These are phyloP conservation scores for Porpolomopsis calyptriformis DNA, from an alignment of 768 basidiomycete species.

Conservation along the genomic window DNA sequence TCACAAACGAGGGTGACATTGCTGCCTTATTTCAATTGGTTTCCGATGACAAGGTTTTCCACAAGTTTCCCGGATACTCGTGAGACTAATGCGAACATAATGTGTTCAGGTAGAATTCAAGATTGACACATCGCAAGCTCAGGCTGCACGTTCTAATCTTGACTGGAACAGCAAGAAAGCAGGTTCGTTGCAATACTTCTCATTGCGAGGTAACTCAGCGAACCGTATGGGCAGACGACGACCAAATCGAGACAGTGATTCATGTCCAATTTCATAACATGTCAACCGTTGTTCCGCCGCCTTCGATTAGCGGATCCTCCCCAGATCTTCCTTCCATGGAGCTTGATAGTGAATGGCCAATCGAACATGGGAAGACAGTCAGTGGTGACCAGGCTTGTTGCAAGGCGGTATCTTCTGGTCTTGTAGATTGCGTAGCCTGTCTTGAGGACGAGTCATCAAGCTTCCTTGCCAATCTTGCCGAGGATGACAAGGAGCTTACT, in stretches of 20 bases:
- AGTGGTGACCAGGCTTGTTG: conserved; percentile 42
- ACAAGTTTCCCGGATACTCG: not conserved
- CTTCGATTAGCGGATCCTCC: conserved; percentile 12
- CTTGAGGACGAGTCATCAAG: conserved; percentile 31
- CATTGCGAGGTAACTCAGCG: conserved; percentile 1
- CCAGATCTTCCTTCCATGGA: conserved; percentile 11
- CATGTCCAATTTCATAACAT: conserved; percentile 31
- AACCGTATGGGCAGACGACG: conserved; percentile 47
- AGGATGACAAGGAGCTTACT: conserved; percentile 21
- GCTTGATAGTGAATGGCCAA: conserved; percentile 12
- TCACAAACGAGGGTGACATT: conserved; percentile 72
- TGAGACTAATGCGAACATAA: not conserved
- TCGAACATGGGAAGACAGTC: conserved; percentile 34
- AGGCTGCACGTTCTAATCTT: conserved; percentile 40
- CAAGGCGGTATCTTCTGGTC: conserved; percentile 21
- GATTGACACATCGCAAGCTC: conserved; percentile 55
- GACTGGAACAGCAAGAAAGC: conserved; percentile 90
- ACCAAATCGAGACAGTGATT: conserved; percentile 68
- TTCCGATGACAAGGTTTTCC: conserved; percentile 63
- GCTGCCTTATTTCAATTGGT: conserved; percentile 69
- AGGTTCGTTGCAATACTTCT: conserved; percentile 32
- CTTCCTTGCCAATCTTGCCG: conserved; percentile 19
- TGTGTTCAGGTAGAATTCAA: conserved; percentile 58
- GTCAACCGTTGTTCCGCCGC: conserved; percentile 9
- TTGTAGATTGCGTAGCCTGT: conserved; percentile 37